Evolutionary conservation across 2,329 filamentous ascomycete genomes (phyloP), one percentile per base, ranked within the genome.

Genomic region (Cadophora sp.): DNA sequence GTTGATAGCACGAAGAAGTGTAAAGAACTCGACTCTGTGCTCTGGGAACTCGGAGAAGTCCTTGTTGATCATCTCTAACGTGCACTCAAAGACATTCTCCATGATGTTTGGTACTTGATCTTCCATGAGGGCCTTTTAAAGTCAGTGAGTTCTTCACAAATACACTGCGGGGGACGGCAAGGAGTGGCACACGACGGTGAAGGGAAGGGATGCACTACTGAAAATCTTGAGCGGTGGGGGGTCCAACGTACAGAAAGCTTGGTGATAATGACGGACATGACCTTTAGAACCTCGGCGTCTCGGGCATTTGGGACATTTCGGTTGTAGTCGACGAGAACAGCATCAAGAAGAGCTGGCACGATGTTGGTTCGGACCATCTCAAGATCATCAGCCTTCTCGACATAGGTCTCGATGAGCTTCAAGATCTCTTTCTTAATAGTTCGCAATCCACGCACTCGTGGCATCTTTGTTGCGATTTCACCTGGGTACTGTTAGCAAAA

Each of bases 361-460:
- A 99, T 96, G 77, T 94, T 96, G 72, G 89, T 88, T 74, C 96
- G 93, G 62, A 99, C 93, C 81, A 96, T 93, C 77, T 97, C 92
- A 65, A 97, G 82, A 77, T 99, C 96, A 80, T 99, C 96, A 4
- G 96, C 94, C 83, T 97, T 98, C 76, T 99, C 94, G 45, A 99
- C 94, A 73, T 98, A 99, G 6, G 92, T 97, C 81, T 97, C 96
- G 74, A 99, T 96, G 72, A 99, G 90, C 82, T 99, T 99, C 72
- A 99, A 83, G 62, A 99, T 98, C 79, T 99, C 96, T 83, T 99
- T 99, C 85, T 99, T 99, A 84, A 99, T 97, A 0, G 96, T 99
- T 72, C 96, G 89, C 71, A 99, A 83, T 43, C 96, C 96, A 74
- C 96, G 91, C 73, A 98, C 94, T 82, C 93, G 96, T 67, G 96